phyloP scores from a whole-genome alignment of 2,329 filamentous ascomycete species.

The Trichophyton verrucosum region DNA sequence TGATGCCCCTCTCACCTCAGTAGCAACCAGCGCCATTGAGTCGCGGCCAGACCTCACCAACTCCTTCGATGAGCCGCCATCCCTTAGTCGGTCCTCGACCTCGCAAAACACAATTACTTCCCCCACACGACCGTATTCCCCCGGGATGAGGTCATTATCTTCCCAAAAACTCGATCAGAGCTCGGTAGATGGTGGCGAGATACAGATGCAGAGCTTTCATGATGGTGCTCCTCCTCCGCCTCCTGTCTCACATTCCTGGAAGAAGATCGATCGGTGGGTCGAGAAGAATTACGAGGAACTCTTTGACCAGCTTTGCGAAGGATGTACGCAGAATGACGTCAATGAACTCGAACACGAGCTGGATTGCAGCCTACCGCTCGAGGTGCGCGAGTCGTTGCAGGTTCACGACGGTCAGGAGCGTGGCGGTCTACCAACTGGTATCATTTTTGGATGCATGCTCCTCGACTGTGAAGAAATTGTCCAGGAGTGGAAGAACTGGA shows the following conservation, averaged over 20 bases:
- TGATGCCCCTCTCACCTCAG: constrained; percentile 69
- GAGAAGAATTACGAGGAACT: constrained; percentile 94
- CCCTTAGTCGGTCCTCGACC: constrained; percentile 35
- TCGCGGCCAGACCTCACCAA: constrained; percentile 73
- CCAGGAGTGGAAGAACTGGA: constrained; percentile 96
- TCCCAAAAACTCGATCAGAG: constrained; percentile 52
- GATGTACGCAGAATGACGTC: constrained; percentile 83
- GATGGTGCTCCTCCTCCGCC: constrained; percentile 84
- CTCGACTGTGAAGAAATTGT: constrained; percentile 97
- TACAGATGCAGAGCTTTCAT: constrained; percentile 91
- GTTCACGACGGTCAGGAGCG: constrained; percentile 96
- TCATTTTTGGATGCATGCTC: constrained; percentile 89
- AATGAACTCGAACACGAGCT: constrained; percentile 95
- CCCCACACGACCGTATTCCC: constrained; percentile 66
- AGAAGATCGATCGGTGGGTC: constrained; percentile 82
- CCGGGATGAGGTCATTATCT: constrained; percentile 69
- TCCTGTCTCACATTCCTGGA: constrained; percentile 81
- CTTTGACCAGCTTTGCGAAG: constrained; percentile 83
- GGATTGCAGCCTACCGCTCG: constrained; percentile 84
- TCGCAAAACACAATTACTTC: constrained; percentile 43
- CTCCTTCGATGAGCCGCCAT: constrained; percentile 62
- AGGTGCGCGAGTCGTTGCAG: constrained; percentile 82
- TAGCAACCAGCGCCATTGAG: constrained; percentile 74
- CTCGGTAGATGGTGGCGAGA: constrained; percentile 58
- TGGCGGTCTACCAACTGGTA: constrained; percentile 76